Conservation (phyloP, 768 basidiomycete genomes). For the Tephrocybe sp. region DNA sequence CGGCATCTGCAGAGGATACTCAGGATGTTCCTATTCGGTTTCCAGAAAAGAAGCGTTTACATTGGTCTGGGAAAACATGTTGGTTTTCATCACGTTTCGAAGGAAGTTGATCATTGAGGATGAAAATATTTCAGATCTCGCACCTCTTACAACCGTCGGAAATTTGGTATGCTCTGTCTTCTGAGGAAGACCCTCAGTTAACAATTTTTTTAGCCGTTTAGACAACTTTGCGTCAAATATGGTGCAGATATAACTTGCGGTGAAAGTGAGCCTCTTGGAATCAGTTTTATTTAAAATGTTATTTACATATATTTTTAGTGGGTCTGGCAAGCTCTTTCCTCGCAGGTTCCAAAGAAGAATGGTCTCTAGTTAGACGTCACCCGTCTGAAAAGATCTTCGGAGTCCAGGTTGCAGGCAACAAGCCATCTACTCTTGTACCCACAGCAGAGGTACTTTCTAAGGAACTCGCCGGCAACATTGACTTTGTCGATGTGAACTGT, state of each 20-base stretch:
- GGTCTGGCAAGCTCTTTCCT: slow-evolving; percentile 91
- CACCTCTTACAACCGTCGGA: slow-evolving; percentile 90
- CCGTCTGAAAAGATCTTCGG: slow-evolving; percentile 87
- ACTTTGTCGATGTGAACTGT: slow-evolving; percentile 95
- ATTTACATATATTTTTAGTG: slow-evolving; percentile 46
- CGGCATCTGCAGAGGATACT: slow-evolving; percentile 42
- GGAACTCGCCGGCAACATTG: slow-evolving; percentile 63
- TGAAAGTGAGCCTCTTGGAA: slow-evolving; percentile 57
- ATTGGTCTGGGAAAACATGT: slow-evolving; percentile 90
- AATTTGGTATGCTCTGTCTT: slow-evolving; percentile 62
- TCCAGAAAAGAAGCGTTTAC: slow-evolving; percentile 79
- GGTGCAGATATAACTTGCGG: slow-evolving; percentile 96
- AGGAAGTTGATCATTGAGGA: not conserved
- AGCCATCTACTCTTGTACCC: slow-evolving; percentile 72
- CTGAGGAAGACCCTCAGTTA: not conserved
- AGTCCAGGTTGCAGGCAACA: slow-evolving; percentile 89
- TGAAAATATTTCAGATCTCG: slow-evolving; percentile 27
- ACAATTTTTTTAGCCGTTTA: slow-evolving; percentile 69
- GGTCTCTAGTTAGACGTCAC: slow-evolving; percentile 89
- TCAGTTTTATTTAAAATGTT: not conserved
- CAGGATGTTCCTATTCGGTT: slow-evolving; percentile 72
- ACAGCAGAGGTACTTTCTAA: slow-evolving; percentile 78
- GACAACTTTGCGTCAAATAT: slow-evolving; percentile 79
- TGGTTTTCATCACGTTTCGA: slow-evolving; percentile 21
- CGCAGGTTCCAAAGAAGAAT: slow-evolving; percentile 86